Evolutionary conservation across 352 stramenopile species (phyloP).

Genomic region (Globisporangium lucens): DNA sequence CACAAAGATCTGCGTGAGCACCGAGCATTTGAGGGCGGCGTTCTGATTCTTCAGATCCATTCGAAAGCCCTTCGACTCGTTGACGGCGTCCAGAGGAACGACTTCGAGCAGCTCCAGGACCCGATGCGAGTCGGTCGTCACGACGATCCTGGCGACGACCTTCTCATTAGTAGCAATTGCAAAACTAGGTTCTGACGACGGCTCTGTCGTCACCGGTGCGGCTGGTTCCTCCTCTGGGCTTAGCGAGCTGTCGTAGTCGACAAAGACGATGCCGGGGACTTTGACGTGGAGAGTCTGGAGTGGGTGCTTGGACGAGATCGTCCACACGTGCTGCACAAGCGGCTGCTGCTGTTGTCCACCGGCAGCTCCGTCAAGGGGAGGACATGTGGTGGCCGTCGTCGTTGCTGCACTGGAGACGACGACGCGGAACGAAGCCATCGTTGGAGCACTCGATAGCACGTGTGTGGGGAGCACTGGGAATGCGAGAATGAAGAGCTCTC

Average conservation of each 20-base stretch:
- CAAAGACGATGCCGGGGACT: not conserved
- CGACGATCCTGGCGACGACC: conserved; percentile 3
- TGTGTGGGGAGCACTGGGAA: not conserved
- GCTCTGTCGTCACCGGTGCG: not conserved
- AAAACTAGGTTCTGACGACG: not conserved
- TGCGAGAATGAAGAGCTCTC: not conserved
- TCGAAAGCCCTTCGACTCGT: not conserved
- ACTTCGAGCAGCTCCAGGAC: conserved; percentile 9
- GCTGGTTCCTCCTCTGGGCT: not conserved
- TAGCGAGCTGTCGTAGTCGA: conserved; percentile 1
- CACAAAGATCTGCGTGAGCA: conserved; percentile 7
- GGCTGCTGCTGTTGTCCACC: not conserved
- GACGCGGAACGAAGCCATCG: not conserved
- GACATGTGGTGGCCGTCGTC: not conserved
- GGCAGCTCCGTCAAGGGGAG: not conserved
- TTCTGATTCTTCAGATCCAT: conserved; percentile 6
- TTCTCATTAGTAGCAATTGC: not conserved
- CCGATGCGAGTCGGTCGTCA: conserved; percentile 2
- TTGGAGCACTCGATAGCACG: not conserved
- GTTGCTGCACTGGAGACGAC: not conserved
- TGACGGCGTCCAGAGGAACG: not conserved
- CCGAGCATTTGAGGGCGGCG: not conserved
- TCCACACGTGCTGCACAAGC: conserved; percentile 1
- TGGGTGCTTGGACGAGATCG: not conserved
- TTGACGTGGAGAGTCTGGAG: conserved; percentile 11